These are phyloP conservation scores for Marchantia polymorpha DNA, from an alignment of 225 moss, liverwort and hornwort species.

Conservation along the genomic window DNA sequence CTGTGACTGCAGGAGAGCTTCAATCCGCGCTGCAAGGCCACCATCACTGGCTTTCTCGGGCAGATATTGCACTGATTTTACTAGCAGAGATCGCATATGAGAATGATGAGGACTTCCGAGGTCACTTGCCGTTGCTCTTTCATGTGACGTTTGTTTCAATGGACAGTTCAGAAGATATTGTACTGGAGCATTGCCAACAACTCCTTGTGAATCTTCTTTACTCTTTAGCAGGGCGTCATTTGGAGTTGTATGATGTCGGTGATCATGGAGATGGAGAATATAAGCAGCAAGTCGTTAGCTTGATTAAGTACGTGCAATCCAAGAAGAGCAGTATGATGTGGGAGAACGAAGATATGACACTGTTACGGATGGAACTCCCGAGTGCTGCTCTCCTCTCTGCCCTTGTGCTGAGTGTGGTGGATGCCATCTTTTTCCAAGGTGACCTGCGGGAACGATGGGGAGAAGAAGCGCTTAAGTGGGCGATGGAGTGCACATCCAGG, in stretches of 20 bases:
- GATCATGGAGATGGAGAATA: constrained; percentile 96
- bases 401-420: constrained; percentile 94
- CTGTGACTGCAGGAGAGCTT: constrained; percentile 65
- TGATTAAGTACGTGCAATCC: constrained; percentile 97
- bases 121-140: constrained; percentile 93
- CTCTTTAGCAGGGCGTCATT: constrained; percentile 89
- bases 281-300: constrained; percentile 97
- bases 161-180: constrained; percentile 99
- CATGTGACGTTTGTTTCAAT: constrained; percentile 99
- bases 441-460: constrained; percentile 99
- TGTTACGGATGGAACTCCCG: constrained; percentile 86
- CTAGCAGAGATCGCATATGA: constrained; percentile 98
- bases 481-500: constrained; percentile 95
- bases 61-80: constrained; percentile 94
- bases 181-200: constrained; percentile 98
- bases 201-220: constrained; percentile 94
- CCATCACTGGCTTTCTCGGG: constrained; percentile 98
- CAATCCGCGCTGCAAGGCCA: constrained; percentile 73
- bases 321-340: constrained; percentile 99
- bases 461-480: constrained; percentile 97
- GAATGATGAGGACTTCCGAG: constrained; percentile 99
- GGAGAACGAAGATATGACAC: constrained; percentile 98
- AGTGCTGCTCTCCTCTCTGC: constrained; percentile 94
- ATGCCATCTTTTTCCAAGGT: constrained; percentile 98
- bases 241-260: constrained; percentile 92